phyloP scores from a whole-genome alignment of 805 yeast genomes.

The Metschnikowia borealis region DNA sequence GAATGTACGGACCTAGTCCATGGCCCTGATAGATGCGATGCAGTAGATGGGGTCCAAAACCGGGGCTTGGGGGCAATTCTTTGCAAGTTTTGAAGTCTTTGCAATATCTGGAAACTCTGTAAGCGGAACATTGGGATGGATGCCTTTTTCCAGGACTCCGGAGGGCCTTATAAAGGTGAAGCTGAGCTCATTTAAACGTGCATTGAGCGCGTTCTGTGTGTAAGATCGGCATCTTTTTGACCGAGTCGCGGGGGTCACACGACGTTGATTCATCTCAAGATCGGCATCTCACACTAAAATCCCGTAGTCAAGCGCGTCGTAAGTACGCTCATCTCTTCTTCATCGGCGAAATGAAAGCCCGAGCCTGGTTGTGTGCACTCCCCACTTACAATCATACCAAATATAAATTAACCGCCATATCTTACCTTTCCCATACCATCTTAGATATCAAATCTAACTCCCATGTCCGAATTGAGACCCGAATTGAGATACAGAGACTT shows the following conservation, averaged over 20 bases:
- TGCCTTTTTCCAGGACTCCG: too few relatives aligned
- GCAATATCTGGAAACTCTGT: background rate
- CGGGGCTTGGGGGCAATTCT: background rate
- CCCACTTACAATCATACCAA: too few relatives aligned
- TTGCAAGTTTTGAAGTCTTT: background rate
- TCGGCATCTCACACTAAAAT: background rate
- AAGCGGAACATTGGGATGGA: background rate
- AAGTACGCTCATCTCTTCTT: too few relatives aligned
- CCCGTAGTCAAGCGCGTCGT: too few relatives aligned
- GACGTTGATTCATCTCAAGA: background rate
- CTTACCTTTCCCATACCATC: too few relatives aligned
- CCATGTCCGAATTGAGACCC: constrained; percentile 11
- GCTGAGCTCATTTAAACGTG: background rate
- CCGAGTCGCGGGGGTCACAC: background rate
- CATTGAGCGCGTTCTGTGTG: background rate
- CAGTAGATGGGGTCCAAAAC: too few relatives aligned
- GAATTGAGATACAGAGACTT: constrained; percentile 23
- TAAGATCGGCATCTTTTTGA: background rate
- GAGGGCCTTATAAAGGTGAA: background rate
- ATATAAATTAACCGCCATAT: too few relatives aligned
- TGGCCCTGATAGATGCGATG: too few relatives aligned
- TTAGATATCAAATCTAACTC: background rate
- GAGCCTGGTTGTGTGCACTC: too few relatives aligned
- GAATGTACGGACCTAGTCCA: background rate
- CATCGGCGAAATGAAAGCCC: too few relatives aligned